Base-by-base conservation (phyloP, 192 early-diverging fungal species). In the Backusella tuberculispora region DNA sequence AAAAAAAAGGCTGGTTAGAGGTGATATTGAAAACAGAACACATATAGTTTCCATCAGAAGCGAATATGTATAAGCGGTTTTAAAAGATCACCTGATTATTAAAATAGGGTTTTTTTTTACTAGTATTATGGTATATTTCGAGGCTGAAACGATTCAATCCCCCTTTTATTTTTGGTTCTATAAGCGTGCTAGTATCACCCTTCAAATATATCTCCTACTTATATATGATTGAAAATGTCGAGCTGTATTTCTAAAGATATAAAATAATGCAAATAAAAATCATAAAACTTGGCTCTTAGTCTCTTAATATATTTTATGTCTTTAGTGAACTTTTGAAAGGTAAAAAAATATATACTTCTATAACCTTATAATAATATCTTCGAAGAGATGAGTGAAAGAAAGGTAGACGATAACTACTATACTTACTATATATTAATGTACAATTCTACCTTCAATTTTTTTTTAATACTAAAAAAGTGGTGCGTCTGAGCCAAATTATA, bases 231-330 rank as follows among this genome's bases (percentile, higher is more conserved):
- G 9, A 60, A 60, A 60, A 60, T 26, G 9, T 26, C 21, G 21
- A 60, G 21, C 5, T 60, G 12, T 24, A 26, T 26, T 60, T 26
- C 53, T 60, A 60, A 50, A 50, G 53, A 13, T 60, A 60, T 60
- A 60, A 60, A 60, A 60, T 60, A 60, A 60, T 60, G 10, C 19
- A 60, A 60, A 60, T 26, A 60, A 26, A 26, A 60, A 26, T 21
- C 26, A 60, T 26, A 60, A 26, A 60, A 60, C 1, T 26, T 26
- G 53, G 53, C 12, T 24, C 53, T 60, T 60, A 60, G 53, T 60
- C 53, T 60, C 53, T 60, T 60, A 60, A 60, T 2, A 60, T 24
- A 26, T 60, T 60, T 60, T 26, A 60, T 24, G 26, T 60, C 24
- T 60, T 13, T 14, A 12, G 0, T 19, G 29, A 34, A 53, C 21